A percentile compares a stretch with the other conserved stretches of the same genome.
Conservation (phyloP, 2,329 filamentous ascomycete genomes). For the Tetracladium maxilliforme region DNA sequence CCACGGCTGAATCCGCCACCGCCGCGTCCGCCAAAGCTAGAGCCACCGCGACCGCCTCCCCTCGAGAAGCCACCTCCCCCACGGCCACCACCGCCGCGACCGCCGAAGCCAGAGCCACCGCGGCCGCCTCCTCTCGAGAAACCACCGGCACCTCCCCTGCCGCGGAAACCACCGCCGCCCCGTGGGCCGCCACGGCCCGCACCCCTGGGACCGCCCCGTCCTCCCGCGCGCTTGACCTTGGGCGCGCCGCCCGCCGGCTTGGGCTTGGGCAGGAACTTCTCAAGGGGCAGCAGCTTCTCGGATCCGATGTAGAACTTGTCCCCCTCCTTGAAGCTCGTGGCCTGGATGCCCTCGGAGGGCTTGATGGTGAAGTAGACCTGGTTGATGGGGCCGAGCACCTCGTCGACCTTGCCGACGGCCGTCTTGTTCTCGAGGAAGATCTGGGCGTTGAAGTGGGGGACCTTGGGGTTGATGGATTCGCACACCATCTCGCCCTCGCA, state of each 20-base stretch:
- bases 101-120: constrained; percentile 26
- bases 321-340: constrained; percentile 83
- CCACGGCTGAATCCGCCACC: constrained; percentile 15
- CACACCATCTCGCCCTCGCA: constrained; percentile 98
- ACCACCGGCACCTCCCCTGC: constrained; percentile 36
- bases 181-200: constrained; percentile 25
- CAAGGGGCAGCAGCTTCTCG: constrained; percentile 88
- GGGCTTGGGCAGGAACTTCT: constrained; percentile 93
- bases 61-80: constrained; percentile 16
- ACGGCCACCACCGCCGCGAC: constrained; percentile 23
- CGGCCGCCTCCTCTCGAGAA: constrained; percentile 22
- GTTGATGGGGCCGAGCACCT: constrained; percentile 94
- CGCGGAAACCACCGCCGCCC: constrained; percentile 22
- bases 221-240: constrained; percentile 58
- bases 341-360: constrained; percentile 90
- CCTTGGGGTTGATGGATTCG: constrained; percentile 86
- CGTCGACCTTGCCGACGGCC: constrained; percentile 89
- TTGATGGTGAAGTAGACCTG: constrained; percentile 98
- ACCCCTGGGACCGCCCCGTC: constrained; percentile 31
- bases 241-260: constrained; percentile 55
- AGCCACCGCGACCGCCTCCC: constrained; percentile 13
- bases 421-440: constrained; percentile 99
- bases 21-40: too few species aligned
- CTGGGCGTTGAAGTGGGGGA: constrained; percentile 97
- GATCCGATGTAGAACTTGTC: constrained; percentile 95